phyloP scores from a whole-genome alignment of 1,139 yeast genomes.

The Taphrina flavorubra region DNA sequence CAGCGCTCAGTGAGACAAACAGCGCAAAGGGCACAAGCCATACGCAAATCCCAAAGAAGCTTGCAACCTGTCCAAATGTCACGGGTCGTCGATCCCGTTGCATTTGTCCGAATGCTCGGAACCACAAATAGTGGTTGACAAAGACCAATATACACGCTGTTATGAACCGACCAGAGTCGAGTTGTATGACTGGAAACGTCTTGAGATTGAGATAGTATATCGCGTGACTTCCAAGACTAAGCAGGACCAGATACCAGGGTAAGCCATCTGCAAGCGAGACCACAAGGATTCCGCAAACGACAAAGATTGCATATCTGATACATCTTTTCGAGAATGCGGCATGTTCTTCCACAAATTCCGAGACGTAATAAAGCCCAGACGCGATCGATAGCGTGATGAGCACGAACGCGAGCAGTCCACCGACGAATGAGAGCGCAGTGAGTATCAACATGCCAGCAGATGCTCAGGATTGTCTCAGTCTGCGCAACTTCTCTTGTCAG shows the following conservation, averaged over 20 bases:
- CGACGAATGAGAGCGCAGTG: conserved; percentile 52
- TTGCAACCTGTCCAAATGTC: conserved; percentile 86
- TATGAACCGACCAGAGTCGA: conserved; percentile 73
- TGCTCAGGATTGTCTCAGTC: not conserved
- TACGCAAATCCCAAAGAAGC: conserved; percentile 89
- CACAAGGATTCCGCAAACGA: conserved; percentile 62
- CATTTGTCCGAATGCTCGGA: conserved; percentile 74
- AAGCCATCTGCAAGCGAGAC: conserved; percentile 75
- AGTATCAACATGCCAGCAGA: conserved; percentile 27
- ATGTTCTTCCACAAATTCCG: conserved; percentile 93
- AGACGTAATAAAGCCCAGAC: conserved; percentile 85
- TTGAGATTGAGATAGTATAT: conserved; percentile 77
- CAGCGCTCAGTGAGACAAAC: conserved; percentile 89
- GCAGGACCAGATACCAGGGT: conserved; percentile 68
- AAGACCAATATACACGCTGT: conserved; percentile 74
- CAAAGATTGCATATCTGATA: conserved; percentile 66
- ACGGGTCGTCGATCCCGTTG: conserved; percentile 61
- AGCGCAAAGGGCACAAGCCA: conserved; percentile 95
- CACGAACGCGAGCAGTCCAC: conserved; percentile 74
- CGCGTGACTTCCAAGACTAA: conserved; percentile 72
- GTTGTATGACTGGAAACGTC: conserved; percentile 81
- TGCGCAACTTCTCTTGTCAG: too few species aligned
- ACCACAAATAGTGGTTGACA: conserved; percentile 87
- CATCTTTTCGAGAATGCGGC: conserved; percentile 80
- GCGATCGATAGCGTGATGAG: conserved; percentile 77